phyloP scores from a whole-genome alignment of 176 grass and related monocot species.

The Triticum aestivum region IWGSC_CS_RefSeq_v2.1 NC_057800.1:376538241-376538740 shows the following conservation, averaged over 20 bases:
- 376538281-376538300: conserved; percentile 9
- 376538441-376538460: neutral
- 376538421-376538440: neutral
- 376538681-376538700: neutral
- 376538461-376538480: neutral
- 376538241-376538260: neutral
- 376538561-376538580: neutral
- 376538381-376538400: conserved; percentile 59
- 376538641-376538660: neutral
- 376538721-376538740: neutral
- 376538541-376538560: conserved; percentile 80
- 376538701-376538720: neutral
- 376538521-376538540: conserved; percentile 80
- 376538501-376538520: conserved; percentile 78
- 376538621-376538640: neutral
- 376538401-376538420: conserved; percentile 34
- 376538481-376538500: conserved; percentile 27
- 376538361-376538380: conserved; percentile 72
- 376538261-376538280: conserved; percentile 12
- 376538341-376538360: conserved; percentile 85
- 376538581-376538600: neutral
- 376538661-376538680: neutral
- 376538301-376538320: conserved; percentile 76
- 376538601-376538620: neutral
- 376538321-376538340: conserved; percentile 78